Evolutionary conservation across 1,284 basidiomycete genomes (phyloP).

Genomic region (Wolfiporia cocos): DNA sequence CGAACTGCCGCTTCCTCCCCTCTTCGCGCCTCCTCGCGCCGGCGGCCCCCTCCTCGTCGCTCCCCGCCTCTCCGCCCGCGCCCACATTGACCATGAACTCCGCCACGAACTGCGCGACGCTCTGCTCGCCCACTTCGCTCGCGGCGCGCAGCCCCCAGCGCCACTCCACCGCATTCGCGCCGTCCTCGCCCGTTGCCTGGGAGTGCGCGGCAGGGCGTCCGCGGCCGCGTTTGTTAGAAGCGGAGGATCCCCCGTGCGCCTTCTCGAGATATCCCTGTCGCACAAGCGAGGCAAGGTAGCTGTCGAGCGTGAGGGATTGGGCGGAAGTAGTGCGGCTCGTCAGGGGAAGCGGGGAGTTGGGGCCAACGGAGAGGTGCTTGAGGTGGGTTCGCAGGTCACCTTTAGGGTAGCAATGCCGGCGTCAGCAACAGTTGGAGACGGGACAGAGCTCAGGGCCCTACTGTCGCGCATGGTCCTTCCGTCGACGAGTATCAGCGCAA

Average conservation of each 20-base stretch:
- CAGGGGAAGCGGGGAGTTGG: conserved; percentile 36
- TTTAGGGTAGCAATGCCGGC: conserved; percentile 16
- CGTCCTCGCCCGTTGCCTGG: conserved; percentile 39
- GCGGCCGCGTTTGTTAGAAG: conserved; percentile 48
- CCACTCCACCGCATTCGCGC: conserved; percentile 58
- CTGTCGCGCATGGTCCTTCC: conserved; percentile 63
- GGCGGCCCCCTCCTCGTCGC: conserved; percentile 35
- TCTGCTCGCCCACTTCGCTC: conserved; percentile 66
- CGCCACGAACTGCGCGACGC: conserved; percentile 58
- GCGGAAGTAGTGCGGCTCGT: conserved; percentile 43
- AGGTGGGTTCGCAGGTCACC: conserved; percentile 57
- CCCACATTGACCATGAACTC: conserved; percentile 74
- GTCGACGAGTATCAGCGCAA: conserved; percentile 66
- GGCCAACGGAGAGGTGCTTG: conserved; percentile 53
- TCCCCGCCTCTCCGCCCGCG: conserved; percentile 30
- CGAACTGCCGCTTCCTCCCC: conserved; percentile 25
- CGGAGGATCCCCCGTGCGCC: conserved; percentile 35
- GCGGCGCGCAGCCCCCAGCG: conserved; percentile 73
- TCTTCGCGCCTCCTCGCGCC: conserved; percentile 29
- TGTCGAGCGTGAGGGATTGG: conserved; percentile 45
- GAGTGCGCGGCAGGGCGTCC: conserved; percentile 33
- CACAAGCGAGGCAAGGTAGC: conserved; percentile 48
- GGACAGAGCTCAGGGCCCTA: too few species aligned
- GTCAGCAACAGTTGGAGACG: background rate
- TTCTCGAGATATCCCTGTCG: conserved; percentile 68